These are phyloP conservation scores for Fennellomyces sp. DNA, from an alignment of 371 early-diverging fungal genomes.

Conservation along the genomic window DNA sequence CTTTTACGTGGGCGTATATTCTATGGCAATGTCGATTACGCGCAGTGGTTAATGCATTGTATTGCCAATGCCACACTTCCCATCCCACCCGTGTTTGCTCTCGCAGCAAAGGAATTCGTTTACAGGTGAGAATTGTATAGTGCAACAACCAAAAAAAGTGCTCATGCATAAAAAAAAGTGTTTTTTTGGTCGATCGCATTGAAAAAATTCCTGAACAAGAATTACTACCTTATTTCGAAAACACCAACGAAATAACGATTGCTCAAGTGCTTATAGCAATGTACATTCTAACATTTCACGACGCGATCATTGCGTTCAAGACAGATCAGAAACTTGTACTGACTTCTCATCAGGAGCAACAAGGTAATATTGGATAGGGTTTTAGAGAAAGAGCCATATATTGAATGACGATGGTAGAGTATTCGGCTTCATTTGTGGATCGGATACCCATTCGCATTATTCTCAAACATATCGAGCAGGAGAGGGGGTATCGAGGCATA, in stretches of 20 bases:
- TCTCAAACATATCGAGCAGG: slow-evolving; percentile 39
- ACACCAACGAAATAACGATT: slow-evolving; percentile 26
- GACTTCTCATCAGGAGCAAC: slow-evolving; percentile 10
- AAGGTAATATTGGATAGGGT: slow-evolving; percentile 12
- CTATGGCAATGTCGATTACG: slow-evolving; percentile 32
- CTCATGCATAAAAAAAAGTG: slow-evolving; percentile 9
- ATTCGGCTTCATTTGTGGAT: slow-evolving; percentile 21
- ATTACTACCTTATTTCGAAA: slow-evolving; percentile 26
- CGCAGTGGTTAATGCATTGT: slow-evolving; percentile 36
- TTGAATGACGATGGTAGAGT: not conserved
- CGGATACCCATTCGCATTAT: slow-evolving; percentile 46
- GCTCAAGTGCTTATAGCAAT: slow-evolving; percentile 40
- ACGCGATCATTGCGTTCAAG: slow-evolving; percentile 35
- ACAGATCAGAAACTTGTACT: slow-evolving; percentile 33
- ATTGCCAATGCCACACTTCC: slow-evolving; percentile 39
- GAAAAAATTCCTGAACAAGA: slow-evolving; percentile 34
- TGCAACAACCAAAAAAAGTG: too few species aligned
- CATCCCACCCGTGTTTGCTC: slow-evolving; percentile 32
- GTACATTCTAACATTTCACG: slow-evolving; percentile 45
- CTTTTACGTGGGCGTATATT: slow-evolving; percentile 35
- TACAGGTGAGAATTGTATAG: too few species aligned
- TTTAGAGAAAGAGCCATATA: not conserved
- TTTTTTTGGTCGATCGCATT: slow-evolving; percentile 28
- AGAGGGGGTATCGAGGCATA: slow-evolving; percentile 36
- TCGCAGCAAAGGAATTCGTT: slow-evolving; percentile 44